These are phyloP conservation scores for Moesziomyces parantarcticus DNA, from an alignment of 1,284 basidiomycete species.

Conservation along the genomic window DNA sequence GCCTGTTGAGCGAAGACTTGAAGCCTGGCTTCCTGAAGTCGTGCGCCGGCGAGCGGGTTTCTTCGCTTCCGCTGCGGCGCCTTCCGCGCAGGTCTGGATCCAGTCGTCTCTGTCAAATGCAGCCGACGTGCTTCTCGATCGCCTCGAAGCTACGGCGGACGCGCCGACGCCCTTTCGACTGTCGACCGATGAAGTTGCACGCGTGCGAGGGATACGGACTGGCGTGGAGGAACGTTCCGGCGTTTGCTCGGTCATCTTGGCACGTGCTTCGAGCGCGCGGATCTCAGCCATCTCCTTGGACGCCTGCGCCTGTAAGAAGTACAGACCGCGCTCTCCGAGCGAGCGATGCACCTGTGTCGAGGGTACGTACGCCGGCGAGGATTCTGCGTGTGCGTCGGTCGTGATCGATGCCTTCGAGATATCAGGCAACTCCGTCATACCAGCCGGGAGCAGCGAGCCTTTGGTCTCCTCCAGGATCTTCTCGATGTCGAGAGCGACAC, in stretches of 20 bases:
- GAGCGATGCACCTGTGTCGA: conserved; percentile 61
- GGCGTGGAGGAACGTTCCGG: conserved; percentile 8
- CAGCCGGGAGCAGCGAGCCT: conserved; percentile 54
- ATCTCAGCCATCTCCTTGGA: conserved; percentile 63
- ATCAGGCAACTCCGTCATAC: background rate
- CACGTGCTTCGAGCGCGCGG: conserved; percentile 56
- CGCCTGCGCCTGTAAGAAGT: conserved; percentile 65
- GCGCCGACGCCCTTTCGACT: conserved; percentile 2
- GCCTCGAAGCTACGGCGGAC: conserved; percentile 16
- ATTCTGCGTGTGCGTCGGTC: background rate
- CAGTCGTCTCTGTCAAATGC: conserved; percentile 37
- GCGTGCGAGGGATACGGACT: conserved; percentile 5
- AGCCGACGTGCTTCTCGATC: conserved; percentile 3
- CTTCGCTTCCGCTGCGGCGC: conserved; percentile 21
- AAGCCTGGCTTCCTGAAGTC: background rate
- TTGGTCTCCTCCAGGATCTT: conserved; percentile 73
- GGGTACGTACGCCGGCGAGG: conserved; percentile 47
- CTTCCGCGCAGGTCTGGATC: conserved; percentile 45
- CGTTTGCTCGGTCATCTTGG: conserved; percentile 35
- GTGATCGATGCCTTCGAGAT: background rate
- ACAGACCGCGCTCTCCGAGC: conserved; percentile 55
- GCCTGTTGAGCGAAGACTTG: conserved; percentile 8
- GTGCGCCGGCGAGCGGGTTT: conserved; percentile 13
- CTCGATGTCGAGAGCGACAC: conserved; percentile 83
- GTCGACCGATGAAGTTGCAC: conserved; percentile 2